These are phyloP conservation scores for Geoglossum glabrum DNA, from an alignment of 495 filamentous ascomycete species.

Conservation along the genomic window DNA sequence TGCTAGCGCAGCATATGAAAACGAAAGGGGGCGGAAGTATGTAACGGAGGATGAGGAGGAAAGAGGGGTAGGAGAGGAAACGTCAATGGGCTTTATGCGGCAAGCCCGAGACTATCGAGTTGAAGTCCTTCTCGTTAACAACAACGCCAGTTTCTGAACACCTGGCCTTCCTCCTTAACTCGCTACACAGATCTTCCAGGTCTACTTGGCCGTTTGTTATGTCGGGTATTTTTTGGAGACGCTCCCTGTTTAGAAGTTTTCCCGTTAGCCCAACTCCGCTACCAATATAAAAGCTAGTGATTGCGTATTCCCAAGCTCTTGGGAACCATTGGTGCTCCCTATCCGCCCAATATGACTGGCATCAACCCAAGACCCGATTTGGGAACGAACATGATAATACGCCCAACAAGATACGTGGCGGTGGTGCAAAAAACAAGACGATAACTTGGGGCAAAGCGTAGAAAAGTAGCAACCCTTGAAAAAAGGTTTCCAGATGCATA, in stretches of 20 bases:
- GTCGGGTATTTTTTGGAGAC: slow-evolving; percentile 66
- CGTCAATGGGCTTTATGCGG: background rate
- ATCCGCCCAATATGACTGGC: no score
- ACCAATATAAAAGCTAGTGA: no score
- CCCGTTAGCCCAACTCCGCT: background rate
- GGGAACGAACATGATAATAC: background rate
- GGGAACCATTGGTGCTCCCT: no score
- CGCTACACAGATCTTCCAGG: slow-evolving; percentile 77
- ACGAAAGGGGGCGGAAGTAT: no score
- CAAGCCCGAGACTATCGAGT: background rate
- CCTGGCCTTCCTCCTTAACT: slow-evolving; percentile 89
- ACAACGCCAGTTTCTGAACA: slow-evolving; percentile 89
- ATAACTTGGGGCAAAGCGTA: no score
- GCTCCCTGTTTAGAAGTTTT: slow-evolving; percentile 45
- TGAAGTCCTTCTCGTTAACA: slow-evolving; percentile 38
- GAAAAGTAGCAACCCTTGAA: no score
- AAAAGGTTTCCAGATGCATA: no score
- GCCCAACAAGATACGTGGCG: no score
- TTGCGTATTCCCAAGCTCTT: no score
- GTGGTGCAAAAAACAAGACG: no score
- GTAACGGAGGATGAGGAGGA: background rate
- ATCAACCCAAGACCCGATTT: background rate
- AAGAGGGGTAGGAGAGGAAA: background rate
- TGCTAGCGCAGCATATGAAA: no score
- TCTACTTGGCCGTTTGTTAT: slow-evolving; percentile 79